Conservation (phyloP, 2,329 filamentous ascomycete species). For the Apiospora pterosperma region DNA sequence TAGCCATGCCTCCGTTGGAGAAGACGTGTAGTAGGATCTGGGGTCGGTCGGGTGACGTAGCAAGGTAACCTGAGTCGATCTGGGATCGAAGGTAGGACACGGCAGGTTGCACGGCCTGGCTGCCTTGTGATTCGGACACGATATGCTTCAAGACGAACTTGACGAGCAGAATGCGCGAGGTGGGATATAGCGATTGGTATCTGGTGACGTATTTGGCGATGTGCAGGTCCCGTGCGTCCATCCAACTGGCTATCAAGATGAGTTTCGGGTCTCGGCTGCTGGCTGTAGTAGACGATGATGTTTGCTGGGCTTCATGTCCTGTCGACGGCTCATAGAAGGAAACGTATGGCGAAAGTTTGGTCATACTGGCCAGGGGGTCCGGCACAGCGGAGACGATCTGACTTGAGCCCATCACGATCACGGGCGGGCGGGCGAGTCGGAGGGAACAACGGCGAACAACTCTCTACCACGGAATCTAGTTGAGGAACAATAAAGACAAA, state of each 20-base stretch:
- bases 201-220: conserved; percentile 48
- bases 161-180: conserved; percentile 43
- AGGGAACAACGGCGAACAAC: no score
- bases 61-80: conserved; percentile 18
- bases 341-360: conserved; percentile 23
- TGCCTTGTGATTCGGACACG: conserved; percentile 28
- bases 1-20: conserved; percentile 49
- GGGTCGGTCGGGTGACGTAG: conserved; percentile 19
- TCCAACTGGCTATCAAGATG: conserved; percentile 47
- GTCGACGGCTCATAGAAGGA: conserved; percentile 20
- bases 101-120: conserved; percentile 34
- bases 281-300: background rate
- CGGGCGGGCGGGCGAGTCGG: no score
- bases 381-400: conserved; percentile 8
- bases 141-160: conserved; percentile 36
- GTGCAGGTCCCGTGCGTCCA: conserved; percentile 46
- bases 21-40: conserved; percentile 46
- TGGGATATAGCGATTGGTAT: conserved; percentile 42
- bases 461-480: no score
- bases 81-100: conserved; percentile 34
- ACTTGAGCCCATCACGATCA: conserved; percentile 14
- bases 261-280: conserved; percentile 35
- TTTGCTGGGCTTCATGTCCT: conserved; percentile 4
- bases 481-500: no score
- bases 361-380: conserved; percentile 21